Conservation (phyloP, 1,139 yeast species). For the Yamadazyma triangularis region DNA sequence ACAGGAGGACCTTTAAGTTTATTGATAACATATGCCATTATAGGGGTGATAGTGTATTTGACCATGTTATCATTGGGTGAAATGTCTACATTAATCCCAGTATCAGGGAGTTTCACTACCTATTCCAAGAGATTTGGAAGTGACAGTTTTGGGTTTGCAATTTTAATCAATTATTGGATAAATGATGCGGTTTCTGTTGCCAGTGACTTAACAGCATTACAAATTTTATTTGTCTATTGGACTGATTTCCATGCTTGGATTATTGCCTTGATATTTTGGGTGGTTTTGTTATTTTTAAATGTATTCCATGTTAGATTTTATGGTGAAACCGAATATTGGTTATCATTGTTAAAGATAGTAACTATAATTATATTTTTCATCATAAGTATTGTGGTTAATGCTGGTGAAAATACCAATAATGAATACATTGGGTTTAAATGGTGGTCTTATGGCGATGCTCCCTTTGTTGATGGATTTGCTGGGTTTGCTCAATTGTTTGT, state of each 20-base stretch:
- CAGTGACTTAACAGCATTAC: constrained; percentile 57
- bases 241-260: constrained; percentile 55
- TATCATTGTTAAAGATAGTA: constrained; percentile 34
- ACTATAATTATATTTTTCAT: constrained; percentile 39
- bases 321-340: constrained; percentile 40
- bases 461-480: constrained; percentile 36
- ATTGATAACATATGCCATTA: constrained; percentile 51
- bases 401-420: constrained; percentile 27
- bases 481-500: constrained; percentile 38
- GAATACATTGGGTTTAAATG: constrained; percentile 37
- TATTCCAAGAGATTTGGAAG: constrained; percentile 59
- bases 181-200: constrained; percentile 63
- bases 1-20: constrained; percentile 64
- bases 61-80: constrained; percentile 65
- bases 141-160: constrained; percentile 60
- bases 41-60: constrained; percentile 55
- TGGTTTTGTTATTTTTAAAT: constrained; percentile 46
- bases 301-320: constrained; percentile 49
- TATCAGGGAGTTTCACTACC: constrained; percentile 59
- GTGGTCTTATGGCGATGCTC: constrained; percentile 39
- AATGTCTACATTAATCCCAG: constrained; percentile 53
- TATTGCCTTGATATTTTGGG: constrained; percentile 57
- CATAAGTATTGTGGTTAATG: constrained; percentile 34
- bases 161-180: constrained; percentile 60
- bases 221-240: constrained; percentile 60